A percentile compares a stretch with the other conserved stretches of the same genome.
phyloP scores from a whole-genome alignment of 345 rosid species.

The Durio zibethinus region DNA sequence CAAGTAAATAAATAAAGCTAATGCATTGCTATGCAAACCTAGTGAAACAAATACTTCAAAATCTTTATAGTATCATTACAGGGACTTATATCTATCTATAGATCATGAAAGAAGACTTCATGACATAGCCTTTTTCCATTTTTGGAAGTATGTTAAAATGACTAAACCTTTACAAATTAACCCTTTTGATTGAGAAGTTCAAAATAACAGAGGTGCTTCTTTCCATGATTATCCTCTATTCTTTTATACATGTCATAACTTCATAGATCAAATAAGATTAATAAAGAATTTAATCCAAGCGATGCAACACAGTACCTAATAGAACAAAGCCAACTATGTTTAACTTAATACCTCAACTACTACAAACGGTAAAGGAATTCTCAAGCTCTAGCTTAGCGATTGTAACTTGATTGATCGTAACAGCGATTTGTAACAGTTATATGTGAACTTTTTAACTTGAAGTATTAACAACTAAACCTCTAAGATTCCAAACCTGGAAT shows the following conservation, averaged over 20 bases:
- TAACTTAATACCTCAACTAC: background rate
- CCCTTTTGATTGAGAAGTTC: background rate
- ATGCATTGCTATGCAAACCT: background rate
- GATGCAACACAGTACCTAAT: background rate
- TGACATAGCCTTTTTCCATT: background rate
- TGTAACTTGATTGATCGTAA: background rate
- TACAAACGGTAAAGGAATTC: background rate
- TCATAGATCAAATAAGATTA: background rate
- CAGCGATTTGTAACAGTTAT: background rate
- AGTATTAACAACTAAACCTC: background rate
- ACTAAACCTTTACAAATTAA: background rate
- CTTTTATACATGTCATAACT: background rate
- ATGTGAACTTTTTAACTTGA: background rate
- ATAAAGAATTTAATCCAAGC: background rate
- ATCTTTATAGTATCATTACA: background rate
- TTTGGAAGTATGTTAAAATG: background rate
- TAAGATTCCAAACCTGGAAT: background rate
- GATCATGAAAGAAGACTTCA: background rate
- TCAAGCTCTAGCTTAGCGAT: background rate
- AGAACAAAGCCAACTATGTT: background rate
- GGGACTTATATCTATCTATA: background rate
- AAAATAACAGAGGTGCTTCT: background rate
- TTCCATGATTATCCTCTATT: background rate
- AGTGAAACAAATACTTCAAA: background rate
- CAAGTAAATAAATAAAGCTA: background rate